Evolutionary conservation across 2,329 filamentous ascomycete species (phyloP), one percentile per base, ranked within the genome.

Genomic region (Sarocladium strictum): DNA sequence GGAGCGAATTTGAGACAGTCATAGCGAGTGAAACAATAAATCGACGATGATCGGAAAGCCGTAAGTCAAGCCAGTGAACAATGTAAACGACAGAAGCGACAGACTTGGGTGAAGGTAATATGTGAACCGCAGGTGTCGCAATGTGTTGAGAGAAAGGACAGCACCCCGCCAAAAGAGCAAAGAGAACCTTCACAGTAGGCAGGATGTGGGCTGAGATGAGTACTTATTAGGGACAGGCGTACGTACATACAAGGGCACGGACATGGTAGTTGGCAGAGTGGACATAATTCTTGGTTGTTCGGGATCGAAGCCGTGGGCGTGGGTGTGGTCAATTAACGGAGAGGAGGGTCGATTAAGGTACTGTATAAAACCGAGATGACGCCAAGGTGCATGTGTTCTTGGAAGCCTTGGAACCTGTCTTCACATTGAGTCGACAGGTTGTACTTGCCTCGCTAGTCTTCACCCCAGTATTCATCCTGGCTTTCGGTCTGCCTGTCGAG

Each of bases 271-370:
- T n/a, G n/a, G n/a, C n/a, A n/a, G 17, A 38, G 9, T 7, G 40
- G 40, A 24, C 43, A 32, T 23, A 24, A 49, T n/a, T 49, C 43
- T 49, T 49, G 43, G 43, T 49, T 32, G 47, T 33, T 51, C 47
- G 26, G 47, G 47, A 51, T 33, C n/a, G 29, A n/a, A 35, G 26
- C 47, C 27, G 47, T 51, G n/a, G 40, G 19, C 40, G 5, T 40
- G 37, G 37, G 17, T 40, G 23, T 49, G 24, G 40, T 32, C 29
- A 49, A 49, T 49, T n/a, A 49, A 49, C 12, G 17, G 19, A 3
- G 23, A 15, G 19, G 43, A 19, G 12, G n/a, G n/a, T n/a, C n/a
- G n/a, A n/a, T n/a, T n/a, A n/a, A n/a, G n/a, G n/a, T n/a, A n/a
- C 21, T 35, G 27, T 32, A 51, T 23, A 33, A 35, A 51, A 10